Evolutionary conservation across 2,329 filamentous ascomycete genomes (phyloP).

Genomic region (Apiospora kogelbergensis): DNA sequence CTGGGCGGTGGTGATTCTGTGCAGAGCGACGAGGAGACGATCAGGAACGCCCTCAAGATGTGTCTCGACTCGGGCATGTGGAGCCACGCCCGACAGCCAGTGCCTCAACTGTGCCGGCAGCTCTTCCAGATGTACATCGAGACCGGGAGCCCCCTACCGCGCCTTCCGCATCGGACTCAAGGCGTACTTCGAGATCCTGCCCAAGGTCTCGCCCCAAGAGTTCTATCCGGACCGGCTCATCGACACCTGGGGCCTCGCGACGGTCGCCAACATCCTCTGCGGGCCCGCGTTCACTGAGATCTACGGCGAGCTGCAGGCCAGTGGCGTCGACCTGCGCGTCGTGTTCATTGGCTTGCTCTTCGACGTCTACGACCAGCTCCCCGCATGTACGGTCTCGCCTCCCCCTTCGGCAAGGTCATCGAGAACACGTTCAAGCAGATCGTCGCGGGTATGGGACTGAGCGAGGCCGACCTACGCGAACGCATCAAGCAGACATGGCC

Average conservation of each 20-base stretch:
- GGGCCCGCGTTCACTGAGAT: constrained; percentile 20
- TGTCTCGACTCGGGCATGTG: constrained; percentile 28
- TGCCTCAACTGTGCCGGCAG: constrained; percentile 23
- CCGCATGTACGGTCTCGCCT: constrained; percentile 22
- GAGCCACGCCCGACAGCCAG: constrained; percentile 26
- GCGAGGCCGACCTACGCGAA: constrained; percentile 22
- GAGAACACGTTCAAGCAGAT: constrained; percentile 25
- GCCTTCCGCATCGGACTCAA: constrained; percentile 26
- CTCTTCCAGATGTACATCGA: constrained; percentile 24
- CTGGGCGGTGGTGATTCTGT: constrained; percentile 11
- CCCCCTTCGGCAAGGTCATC: constrained; percentile 24
- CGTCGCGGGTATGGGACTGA: constrained; percentile 20
- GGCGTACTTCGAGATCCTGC: constrained; percentile 25
- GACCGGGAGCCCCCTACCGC: constrained; percentile 20
- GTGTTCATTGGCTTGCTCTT: constrained; percentile 27
- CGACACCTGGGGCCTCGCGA: constrained; percentile 23
- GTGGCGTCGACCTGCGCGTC: constrained; percentile 24
- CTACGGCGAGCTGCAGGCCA: constrained; percentile 22
- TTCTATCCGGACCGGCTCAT: constrained; percentile 25
- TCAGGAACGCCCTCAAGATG: constrained; percentile 22
- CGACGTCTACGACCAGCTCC: constrained; percentile 24
- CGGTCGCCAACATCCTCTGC: constrained; percentile 25
- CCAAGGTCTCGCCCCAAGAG: constrained; percentile 20
- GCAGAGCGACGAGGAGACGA: constrained; percentile 17
- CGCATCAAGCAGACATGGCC: constrained; percentile 21